Evolutionary conservation across 2,329 filamentous ascomycete species (phyloP), one percentile per base, ranked within the genome.

Genomic region (Xylariales sp.): DNA sequence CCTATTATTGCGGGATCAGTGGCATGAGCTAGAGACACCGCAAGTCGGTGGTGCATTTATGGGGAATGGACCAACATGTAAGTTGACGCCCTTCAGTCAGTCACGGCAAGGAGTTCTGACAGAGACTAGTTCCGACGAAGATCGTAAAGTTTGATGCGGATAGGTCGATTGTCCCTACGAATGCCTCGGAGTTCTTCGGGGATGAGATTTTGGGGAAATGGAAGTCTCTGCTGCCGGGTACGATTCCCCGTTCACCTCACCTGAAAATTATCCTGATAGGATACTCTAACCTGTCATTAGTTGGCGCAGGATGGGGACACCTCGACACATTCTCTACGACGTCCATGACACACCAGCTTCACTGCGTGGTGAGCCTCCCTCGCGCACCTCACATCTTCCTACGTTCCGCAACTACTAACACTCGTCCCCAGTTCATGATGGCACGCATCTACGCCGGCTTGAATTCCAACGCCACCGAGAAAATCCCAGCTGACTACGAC

Each of bases 41-140:
- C 60, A 66, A 21, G 55, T 66, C 22, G 61, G 60, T 2, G 55
- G 58, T 2, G 63, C 66, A 44, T 55, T 64, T 34, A 65, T 60
- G 5, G 63, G 62, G 14, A 56, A 62, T 11, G 58, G 56, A 12
- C 61, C 59, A n/a, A 48, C 51, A 15, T 56, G 59, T 62, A 45
- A 32, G 53, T 48, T n/a, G n/a, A n/a, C n/a, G n/a, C n/a, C n/a
- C n/a, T n/a, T n/a, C n/a, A n/a, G 5, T 21, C 33, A 12, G 19
- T 11, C 10, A 5, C 8, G 11, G 8, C 11, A 12, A n/a, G 20
- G 15, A 16, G 7, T 16, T n/a, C 31, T 7, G 28, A 21, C 18
- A 36, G 18, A 38, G 15, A 31, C 31, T 10, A 62, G 57, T 64
- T 46, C 48, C 50, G 14, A 58, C 58, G 28, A 52, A 56, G 42